Base-by-base conservation (phyloP, 1,139 yeast genomes). In the Arxiozyma telluris region DNA sequence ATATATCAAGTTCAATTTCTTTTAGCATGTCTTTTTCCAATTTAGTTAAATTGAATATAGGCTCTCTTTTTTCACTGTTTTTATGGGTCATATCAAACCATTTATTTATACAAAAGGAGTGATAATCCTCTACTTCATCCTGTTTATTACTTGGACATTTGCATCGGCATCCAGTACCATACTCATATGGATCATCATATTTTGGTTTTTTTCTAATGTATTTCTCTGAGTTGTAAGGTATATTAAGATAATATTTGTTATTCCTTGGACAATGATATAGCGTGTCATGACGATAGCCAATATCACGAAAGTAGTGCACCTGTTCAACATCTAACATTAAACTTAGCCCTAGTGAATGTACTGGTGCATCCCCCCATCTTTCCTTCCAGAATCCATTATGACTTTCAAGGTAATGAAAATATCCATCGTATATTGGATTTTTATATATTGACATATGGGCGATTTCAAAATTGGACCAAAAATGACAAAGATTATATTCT, bases 281-380 rank as follows among this genome's bases (percentile, higher is more conserved):
- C 0, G 84, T 79, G 0, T 93, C 79, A 66, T 90, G 97, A 54
- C 81, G 75, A 68, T 90, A 90, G 0, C 96, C 97, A 60, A 90
- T 84, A 64, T 90, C 97, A 59, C 96, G 73, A 71, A 90, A 90
- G 69, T 90, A 90, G 70, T 90, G 97, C 15, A 90, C 74, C 55
- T 89, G 88, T 5, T 79, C 73, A 2, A 83, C 67, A 53, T 84
- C 77, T 49, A 89, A 71, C 64, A 85, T 74, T 78, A 90, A 76
- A 0, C 89, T 94, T 7, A 86, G 78, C 0, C 93, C 97, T 23
- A 90, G 72, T 1, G 96, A 84, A 68, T 89, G 97, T 2, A 90
- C 82, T 0, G 96, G 96, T 0, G 96, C 96, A 74, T 90, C 97
- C 1, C 97, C 97, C 96, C 96, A 90, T 64, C 96, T 73, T 67